phyloP scores from a whole-genome alignment of 1,284 basidiomycete genomes.

The Hymenochaete sp. region DNA sequence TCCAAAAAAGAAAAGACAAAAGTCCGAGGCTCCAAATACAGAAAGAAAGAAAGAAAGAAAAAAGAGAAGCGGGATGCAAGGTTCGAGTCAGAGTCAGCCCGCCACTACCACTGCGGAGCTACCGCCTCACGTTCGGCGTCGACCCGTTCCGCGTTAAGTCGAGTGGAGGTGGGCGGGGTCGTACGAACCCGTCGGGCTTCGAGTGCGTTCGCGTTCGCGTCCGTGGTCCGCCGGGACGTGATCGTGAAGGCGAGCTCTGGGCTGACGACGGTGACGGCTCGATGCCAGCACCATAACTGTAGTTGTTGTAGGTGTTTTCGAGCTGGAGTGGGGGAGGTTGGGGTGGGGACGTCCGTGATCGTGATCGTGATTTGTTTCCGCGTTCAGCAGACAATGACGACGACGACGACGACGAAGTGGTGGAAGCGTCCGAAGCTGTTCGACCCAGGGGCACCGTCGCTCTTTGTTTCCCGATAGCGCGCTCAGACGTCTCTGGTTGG shows the following conservation, averaged over 20 bases:
- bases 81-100: too few relatives aligned
- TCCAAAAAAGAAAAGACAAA: too few relatives aligned
- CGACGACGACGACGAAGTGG: too few relatives aligned
- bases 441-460: conserved; percentile 1
- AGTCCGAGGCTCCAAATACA: too few relatives aligned
- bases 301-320: background rate
- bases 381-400: too few relatives aligned
- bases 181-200: conserved; percentile 22
- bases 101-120: background rate
- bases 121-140: conserved; percentile 12
- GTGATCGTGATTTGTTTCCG: too few relatives aligned
- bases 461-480: conserved; percentile 11
- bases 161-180: conserved; percentile 28
- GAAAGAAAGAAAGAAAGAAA: background rate
- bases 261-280: too few relatives aligned
- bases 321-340: conserved; percentile 7
- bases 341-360: background rate
- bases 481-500: conserved; percentile 1
- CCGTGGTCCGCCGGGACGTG: conserved; percentile 27
- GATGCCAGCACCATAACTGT: background rate
- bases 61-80: background rate
- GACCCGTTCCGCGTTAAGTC: conserved; percentile 23
- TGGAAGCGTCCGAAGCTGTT: conserved; percentile 4
- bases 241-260: conserved; percentile 5
- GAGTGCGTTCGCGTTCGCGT: conserved; percentile 32